Evolutionary conservation across 1,284 basidiomycete genomes (phyloP), one percentile per base, ranked within the genome.

Genomic region (Malassezia furfur): DNA sequence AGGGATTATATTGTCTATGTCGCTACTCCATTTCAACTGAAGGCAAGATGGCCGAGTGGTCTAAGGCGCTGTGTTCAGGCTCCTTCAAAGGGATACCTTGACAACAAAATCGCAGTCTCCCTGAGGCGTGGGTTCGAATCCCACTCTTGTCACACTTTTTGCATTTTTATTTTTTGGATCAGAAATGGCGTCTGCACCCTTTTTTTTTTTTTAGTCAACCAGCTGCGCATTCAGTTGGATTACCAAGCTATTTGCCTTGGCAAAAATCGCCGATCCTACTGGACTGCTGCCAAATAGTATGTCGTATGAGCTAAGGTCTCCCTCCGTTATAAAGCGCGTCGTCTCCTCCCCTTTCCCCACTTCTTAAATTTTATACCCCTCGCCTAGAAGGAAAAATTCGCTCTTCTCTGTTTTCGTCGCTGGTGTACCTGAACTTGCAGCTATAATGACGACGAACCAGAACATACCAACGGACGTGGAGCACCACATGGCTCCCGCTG

Each of bases 1-100:
- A 14, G 5, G 32, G 6, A 14, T 10, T 10, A 34, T 4, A 34
- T 34, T 5, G 32, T 34, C 11, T 7, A 12, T 2, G 5, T 34
- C 25, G 25, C 25, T 28, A 28, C 3, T 28, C 7, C 25, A 4
- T 28, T 7, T 7, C 7, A 28, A 28, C 25, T 28, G 25, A 22
- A 48, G 64, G 64, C 62, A 66, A 64, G 62, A 62, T 66, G 64
- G 64, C 64, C 62, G 62, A 64, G 64, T 62, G 64, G 65, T 67
- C 63, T 62, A 65, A 67, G 65, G 65, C 63, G 65, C 55, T 57
- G 55, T 57, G 55, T 57, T 57, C 55, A 57, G 55, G 55, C 55
- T 57, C 50, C 21, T 57, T 41, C 10, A 19, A 10, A 34, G 50
- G 35, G 50, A 57, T 48, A 57, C 55, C 50, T 57, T 15, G 36